Evolutionary conservation across 306 rosid genomes (phyloP), one percentile per base, ranked within the genome.

Genomic region (Pterocarpus santalinus): DNA sequence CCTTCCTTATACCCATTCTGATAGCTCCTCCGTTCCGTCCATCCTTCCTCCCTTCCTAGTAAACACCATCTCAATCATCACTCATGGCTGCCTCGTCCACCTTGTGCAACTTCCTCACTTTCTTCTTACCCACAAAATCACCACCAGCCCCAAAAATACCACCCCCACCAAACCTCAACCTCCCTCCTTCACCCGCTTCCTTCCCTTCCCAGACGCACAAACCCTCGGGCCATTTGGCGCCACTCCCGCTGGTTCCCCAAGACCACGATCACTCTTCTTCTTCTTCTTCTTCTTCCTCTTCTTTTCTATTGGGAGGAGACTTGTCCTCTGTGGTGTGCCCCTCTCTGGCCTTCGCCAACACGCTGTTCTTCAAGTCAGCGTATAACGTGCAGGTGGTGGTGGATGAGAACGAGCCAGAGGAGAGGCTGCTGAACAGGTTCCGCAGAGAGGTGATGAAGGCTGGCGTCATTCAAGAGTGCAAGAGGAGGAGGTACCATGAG

Each of bases 391-490:
- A 91, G 86, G 95, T 90, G 65, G 56, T 89, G 22, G 94, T 90
- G 8, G 91, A 75, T 5, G 92, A 89, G 46, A 85, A 90, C 49
- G 98, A 94, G 90, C 84, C 90, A 1, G 95, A 94, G 78, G 98
- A 94, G 88, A 77, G 87, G 83, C 90, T 94, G 12, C 84, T 94
- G 11, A 80, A 82, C 74, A 81, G 95, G 87, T 94, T 92, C 79
- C 81, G 94, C 5, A 73, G 97, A 51, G 97, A 94, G 84, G 98
- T 94, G 8, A 82, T 90, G 92, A 87, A 30, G 55, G 93, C 97
- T 10, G 91, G 94, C 16, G 87, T 94, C 33, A 86, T 94, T 73
- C 95, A 94, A 68, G 97, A 94, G 60, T 82, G 89, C n/a, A 91
- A 87, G 82, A 82, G 95, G 72, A 86, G 98, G 65, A 82, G 86